A percentile compares a stretch with the other conserved stretches of the same genome.
These are phyloP conservation scores for Gossypium rotundifolium DNA, from an alignment of 345 rosid species.

Conservation along the genomic window DNA sequence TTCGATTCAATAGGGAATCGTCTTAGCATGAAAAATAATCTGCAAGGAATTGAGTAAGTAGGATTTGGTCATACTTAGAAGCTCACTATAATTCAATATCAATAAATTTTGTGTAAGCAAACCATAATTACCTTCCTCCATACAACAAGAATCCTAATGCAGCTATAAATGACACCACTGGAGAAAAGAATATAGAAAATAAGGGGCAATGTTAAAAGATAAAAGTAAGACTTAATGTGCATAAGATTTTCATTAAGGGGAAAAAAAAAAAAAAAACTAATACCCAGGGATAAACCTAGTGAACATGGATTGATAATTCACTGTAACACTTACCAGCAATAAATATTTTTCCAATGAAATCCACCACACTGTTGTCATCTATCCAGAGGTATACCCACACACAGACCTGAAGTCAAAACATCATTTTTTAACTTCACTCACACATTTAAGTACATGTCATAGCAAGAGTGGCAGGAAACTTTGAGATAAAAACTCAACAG, in stretches of 20 bases:
- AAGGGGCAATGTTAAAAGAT: background rate
- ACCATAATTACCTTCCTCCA: conserved; percentile 81
- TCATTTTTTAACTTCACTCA: conserved; percentile 14
- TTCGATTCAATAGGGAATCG: conserved; percentile 97
- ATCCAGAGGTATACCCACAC: conserved; percentile 89
- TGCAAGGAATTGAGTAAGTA: conserved; percentile 25
- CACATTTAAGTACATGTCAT: background rate
- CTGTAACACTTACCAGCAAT: conserved; percentile 56
- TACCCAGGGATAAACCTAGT: background rate
- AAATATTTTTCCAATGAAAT: conserved; percentile 75
- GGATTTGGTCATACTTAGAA: conserved; percentile 5
- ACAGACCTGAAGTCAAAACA: conserved; percentile 51
- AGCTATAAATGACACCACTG: conserved; percentile 87
- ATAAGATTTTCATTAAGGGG: background rate
- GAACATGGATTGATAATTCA: background rate
- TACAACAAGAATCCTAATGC: conserved; percentile 88
- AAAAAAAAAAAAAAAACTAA: background rate
- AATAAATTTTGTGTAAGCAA: background rate
- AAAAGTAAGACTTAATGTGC: background rate
- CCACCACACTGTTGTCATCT: conserved; percentile 66
- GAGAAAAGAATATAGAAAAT: conserved; percentile 18
- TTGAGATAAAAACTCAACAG: background rate
- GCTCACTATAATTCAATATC: conserved; percentile 10
- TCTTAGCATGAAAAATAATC: conserved; percentile 93
- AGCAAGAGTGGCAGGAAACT: conserved; percentile 4